Base-by-base conservation (phyloP, 768 basidiomycete genomes). In the Lactifluus echinatus region DNA sequence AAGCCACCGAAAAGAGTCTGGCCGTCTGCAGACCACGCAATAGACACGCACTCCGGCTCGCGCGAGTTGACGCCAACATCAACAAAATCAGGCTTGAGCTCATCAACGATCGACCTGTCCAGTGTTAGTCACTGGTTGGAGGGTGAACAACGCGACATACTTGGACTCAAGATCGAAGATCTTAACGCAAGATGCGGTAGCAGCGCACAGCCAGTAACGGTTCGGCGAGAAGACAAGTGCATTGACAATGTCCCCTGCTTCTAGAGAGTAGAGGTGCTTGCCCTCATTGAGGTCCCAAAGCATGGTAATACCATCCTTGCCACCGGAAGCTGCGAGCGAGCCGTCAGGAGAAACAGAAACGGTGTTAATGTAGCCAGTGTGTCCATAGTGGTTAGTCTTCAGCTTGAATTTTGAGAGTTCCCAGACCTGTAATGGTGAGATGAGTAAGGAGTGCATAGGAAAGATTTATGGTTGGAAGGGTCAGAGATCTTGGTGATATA, bases 101-200 rank as follows among this genome's bases (percentile, higher is more conserved):
- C 95, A 66, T 98, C 96, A 57, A 99, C 96, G 69, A 97, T 96
- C 21, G 91, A 94, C 74, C 91, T 93, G 53, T 15, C 15, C 17
- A 37, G 14, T 51, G 48, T 45, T 34, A 42, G 39, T 28, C 63
- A 34, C 40, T 44, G 46, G 46, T 6, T 42, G 45, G 50, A 53
- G 28, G 46, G 62, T 15, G 60, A 47, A 29, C 48, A 29, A 17
- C 47, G 3, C 11, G 17, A 85, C 91, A 69, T 66, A 92, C 93
- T 97, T 98, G 87, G 88, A 91, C 85, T 99, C 95, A 47, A 99
- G 81, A 74, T 99, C 96, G 70, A 98, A 99, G 74, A 99, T 98
- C 79, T 98, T 98, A 76, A 98, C 89, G 71, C 90, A 93, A 72
- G 86, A 91, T 62, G 91, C 83, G 63, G 96, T 98, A 63, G 96